Percentiles rank a stretch among this genome's conserved stretches.
Evolutionary conservation across 495 filamentous ascomycete genomes (phyloP).

Genomic region (Aspergillus affinis): DNA sequence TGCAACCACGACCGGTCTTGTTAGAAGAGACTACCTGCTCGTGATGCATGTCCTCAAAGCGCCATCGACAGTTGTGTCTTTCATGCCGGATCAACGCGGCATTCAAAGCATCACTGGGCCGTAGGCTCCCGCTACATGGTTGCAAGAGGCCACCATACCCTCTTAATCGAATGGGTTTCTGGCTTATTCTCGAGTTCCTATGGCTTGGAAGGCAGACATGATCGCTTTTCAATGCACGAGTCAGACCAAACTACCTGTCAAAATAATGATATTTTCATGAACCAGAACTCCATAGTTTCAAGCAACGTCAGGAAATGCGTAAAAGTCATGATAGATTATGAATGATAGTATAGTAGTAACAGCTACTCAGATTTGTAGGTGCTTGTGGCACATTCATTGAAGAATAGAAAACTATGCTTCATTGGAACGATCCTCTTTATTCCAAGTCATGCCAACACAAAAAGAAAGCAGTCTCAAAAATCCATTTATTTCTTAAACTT

Average conservation of each 20-base stretch:
- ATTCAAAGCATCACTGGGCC: not conserved
- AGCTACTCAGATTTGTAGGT: no score
- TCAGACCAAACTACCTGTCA: not conserved
- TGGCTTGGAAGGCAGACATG: not conserved
- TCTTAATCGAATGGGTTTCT: not conserved
- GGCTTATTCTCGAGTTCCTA: not conserved
- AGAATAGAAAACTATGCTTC: not conserved
- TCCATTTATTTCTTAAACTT: constrained; percentile 6
- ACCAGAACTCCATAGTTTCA: no score
- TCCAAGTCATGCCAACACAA: not conserved
- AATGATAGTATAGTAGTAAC: no score
- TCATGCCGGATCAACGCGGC: no score
- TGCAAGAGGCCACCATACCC: not conserved
- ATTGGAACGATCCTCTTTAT: not conserved
- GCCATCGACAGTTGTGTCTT: not conserved
- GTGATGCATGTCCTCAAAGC: not conserved
- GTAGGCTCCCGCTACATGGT: no score
- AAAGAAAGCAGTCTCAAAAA: not conserved
- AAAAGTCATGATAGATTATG: no score
- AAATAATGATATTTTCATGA: not conserved
- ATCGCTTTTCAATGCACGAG: not conserved
- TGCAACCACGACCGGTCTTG: not conserved
- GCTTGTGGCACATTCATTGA: no score
- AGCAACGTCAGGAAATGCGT: no score
- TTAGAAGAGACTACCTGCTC: not conserved